Percentiles rank a stretch among this genome's conserved stretches.
phyloP scores from a whole-genome alignment of 768 basidiomycete species.

The Psilocybe cubensis region DNA sequence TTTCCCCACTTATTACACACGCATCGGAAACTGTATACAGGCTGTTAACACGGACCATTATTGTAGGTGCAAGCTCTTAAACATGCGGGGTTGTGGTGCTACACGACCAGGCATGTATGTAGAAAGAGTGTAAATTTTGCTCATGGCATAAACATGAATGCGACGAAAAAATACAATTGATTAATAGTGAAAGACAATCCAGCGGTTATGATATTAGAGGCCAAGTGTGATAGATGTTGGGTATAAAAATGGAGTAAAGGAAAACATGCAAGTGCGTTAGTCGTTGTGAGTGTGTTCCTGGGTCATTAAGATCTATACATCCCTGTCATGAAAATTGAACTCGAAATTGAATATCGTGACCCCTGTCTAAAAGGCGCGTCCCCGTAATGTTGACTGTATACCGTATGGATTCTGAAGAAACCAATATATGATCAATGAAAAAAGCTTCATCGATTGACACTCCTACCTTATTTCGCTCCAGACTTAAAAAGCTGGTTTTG shows the following conservation, averaged over 20 bases:
- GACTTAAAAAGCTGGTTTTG: constrained; percentile 71
- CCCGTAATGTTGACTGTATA: constrained; percentile 27
- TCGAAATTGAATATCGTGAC: neutral
- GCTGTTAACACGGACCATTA: neutral
- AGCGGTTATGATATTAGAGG: neutral
- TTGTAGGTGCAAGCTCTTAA: no score
- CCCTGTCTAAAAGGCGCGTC: constrained; percentile 18
- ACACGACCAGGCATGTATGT: neutral
- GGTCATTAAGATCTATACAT: constrained; percentile 5
- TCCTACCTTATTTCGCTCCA: constrained; percentile 60
- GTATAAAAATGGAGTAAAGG: constrained; percentile 4
- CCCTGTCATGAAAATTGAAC: constrained; percentile 5
- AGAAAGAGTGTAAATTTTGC: neutral
- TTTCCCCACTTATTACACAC: neutral
- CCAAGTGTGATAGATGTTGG: neutral
- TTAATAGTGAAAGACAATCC: neutral
- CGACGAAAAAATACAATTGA: neutral
- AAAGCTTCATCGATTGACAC: neutral
- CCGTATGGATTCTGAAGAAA: constrained; percentile 27
- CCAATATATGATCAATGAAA: neutral
- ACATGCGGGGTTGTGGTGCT: no score
- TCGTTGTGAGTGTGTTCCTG: constrained; percentile 3
- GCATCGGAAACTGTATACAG: neutral
- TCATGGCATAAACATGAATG: neutral
- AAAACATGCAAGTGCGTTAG: neutral